Conservation (phyloP, 31 red algal genomes). For the Odonthalia washingtoniensis region DNA sequence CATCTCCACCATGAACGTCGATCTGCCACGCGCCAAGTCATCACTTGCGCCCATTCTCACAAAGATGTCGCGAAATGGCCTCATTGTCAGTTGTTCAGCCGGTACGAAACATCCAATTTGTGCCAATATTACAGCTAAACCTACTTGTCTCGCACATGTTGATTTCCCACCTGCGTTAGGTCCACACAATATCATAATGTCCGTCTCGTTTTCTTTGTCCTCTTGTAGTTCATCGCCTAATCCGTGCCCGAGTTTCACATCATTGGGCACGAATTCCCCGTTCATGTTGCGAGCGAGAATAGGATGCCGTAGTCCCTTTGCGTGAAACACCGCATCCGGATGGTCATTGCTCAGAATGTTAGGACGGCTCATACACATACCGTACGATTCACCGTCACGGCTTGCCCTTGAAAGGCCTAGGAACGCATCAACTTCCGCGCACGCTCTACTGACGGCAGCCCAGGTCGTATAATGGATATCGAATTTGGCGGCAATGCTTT, state of each 20-base stretch:
- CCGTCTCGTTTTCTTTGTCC: neutral
- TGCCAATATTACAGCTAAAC: conserved; percentile 82
- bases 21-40: conserved; percentile 77
- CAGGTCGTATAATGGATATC: conserved; percentile 65
- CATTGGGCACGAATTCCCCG: conserved; percentile 84
- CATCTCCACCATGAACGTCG: conserved; percentile 99
- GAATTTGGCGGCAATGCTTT: conserved; percentile 65
- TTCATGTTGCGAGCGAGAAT: conserved; percentile 52
- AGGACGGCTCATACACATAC: conserved; percentile 65
- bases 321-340: conserved; percentile 49
- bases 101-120: conserved; percentile 97
- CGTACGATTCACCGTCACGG: conserved; percentile 52
- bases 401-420: conserved; percentile 66
- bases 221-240: neutral
- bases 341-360: conserved; percentile 52
- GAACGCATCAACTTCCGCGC: conserved; percentile 83
- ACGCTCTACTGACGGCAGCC: conserved; percentile 46
- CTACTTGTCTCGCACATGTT: conserved; percentile 82
- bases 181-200: conserved; percentile 84
- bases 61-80: conserved; percentile 86
- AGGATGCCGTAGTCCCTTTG: conserved; percentile 62
- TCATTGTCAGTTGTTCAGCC: conserved; percentile 53
- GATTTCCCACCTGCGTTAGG: conserved; percentile 97
- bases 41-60: conserved; percentile 90
- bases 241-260: conserved; percentile 61